Conservation (phyloP, 2,329 filamentous ascomycete genomes). For the Beauveria asiatica region DNA sequence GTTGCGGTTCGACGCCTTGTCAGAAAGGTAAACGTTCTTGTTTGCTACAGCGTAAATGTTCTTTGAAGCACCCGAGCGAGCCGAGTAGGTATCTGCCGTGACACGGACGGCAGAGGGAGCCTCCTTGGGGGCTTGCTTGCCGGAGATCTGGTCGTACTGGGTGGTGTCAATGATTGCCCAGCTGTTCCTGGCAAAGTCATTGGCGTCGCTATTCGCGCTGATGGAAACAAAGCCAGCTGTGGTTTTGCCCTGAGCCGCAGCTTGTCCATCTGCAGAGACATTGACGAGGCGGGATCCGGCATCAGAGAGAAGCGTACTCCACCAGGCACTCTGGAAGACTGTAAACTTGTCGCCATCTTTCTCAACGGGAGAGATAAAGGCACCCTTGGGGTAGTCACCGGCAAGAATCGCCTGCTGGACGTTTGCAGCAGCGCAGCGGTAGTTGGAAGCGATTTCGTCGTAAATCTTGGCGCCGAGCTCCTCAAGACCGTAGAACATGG, state of each 20-base stretch:
- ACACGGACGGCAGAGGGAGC: background rate
- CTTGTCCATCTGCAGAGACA: background rate
- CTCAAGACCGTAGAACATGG: conserved; percentile 10
- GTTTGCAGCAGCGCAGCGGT: conserved; percentile 7
- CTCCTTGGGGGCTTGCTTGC: background rate
- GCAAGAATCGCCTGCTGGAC: conserved; percentile 8
- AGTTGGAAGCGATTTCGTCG: conserved; percentile 3
- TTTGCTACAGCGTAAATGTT: conserved; percentile 2
- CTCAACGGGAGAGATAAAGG: conserved; percentile 3
- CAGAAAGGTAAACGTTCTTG: conserved; percentile 9
- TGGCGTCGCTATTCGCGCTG: background rate
- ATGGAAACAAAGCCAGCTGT: background rate
- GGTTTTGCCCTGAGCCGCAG: background rate
- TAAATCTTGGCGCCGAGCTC: conserved; percentile 4
- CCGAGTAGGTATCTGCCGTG: background rate
- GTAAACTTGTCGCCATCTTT: conserved; percentile 8
- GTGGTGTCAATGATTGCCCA: conserved; percentile 12
- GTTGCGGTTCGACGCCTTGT: conserved; percentile 10
- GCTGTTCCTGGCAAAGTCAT: background rate
- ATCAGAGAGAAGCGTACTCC: conserved; percentile 2
- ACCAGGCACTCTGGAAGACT: conserved; percentile 10
- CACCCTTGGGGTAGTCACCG: background rate
- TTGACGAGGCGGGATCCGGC: conserved; percentile 5
- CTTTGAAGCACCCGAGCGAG: background rate
- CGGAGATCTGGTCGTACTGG: conserved; percentile 9